Evolutionary conservation across 2,329 filamentous ascomycete species (phyloP), one percentile per base, ranked within the genome.

Genomic region (Trichoderma atrobrunneum): DNA sequence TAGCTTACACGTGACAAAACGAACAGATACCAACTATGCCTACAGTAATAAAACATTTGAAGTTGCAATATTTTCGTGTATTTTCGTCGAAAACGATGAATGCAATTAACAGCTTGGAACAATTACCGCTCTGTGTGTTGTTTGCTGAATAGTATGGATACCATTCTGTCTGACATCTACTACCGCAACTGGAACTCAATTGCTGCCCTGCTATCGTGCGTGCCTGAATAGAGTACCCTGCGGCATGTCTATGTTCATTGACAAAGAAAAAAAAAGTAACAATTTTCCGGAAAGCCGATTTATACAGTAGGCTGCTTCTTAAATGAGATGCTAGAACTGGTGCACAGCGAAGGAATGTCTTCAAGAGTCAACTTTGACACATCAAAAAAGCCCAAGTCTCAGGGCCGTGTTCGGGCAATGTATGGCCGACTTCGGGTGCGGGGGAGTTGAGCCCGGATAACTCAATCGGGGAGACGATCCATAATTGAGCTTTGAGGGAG

Each of bases 341-440:
- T 54, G 21, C 12, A 32, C 18, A 57, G 28, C n/a, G 30, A 30
- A n/a, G 1, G 5, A 32, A 4, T 26, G 1, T 36, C 32, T 34
- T 32, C 11, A 30, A 14, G 39, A 43, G 39, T 36, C 5, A n/a
- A 6, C 21, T n/a, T 14, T 5, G 10, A 1, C 4, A 66, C 16
- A 7, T 16, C 11, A 39, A 16, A 5, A 51, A 16, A 5, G 1
- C 21, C 21, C 8, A 28, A 26, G 7, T 56, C 21, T 28, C 51
- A 16, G 32, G 24, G 54, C 30, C 30, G 48, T 56, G 14, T 56
- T 66, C 48, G 63, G 48, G 48, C 34, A 8, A 68, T 43, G 28
- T 65, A n/a, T 32, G 28, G 54, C 65, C 65, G 65, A 68, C 36
- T 60, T 68, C 65, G 65, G 65, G 65, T 60, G 65, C 65, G 65